Percentiles rank a stretch among this genome's conserved stretches.
Evolutionary conservation across 768 basidiomycete species (phyloP).

Genomic region (Pholiota conissans): DNA sequence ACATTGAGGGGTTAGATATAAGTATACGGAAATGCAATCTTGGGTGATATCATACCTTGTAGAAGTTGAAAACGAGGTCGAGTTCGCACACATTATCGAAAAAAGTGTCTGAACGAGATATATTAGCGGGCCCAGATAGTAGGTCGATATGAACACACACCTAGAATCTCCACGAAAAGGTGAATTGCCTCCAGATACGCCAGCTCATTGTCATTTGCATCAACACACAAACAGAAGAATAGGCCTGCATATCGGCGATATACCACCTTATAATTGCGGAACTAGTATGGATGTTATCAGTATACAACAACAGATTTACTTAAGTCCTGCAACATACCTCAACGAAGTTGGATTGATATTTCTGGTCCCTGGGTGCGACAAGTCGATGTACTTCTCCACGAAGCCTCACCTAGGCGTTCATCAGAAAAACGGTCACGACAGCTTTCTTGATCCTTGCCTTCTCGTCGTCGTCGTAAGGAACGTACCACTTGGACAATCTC

Average conservation of each 20-base stretch:
- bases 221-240: constrained; percentile 97
- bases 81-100: constrained; percentile 99
- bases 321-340: constrained; percentile 87
- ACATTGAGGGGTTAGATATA: not conserved
- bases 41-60: constrained; percentile 50
- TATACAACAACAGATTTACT: too few relatives aligned
- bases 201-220: constrained; percentile 97
- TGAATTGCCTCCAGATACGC: constrained; percentile 98
- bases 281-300: constrained; percentile 47
- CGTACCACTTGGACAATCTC: constrained; percentile 96
- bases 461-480: constrained; percentile 98
- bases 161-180: constrained; percentile 95
- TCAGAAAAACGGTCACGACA: not conserved
- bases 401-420: constrained; percentile 70
- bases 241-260: constrained; percentile 97
- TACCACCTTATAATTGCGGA: constrained; percentile 96
- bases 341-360: constrained; percentile 98
- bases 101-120: constrained; percentile 72
- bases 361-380: constrained; percentile 96
- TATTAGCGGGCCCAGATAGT: not conserved
- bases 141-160: constrained; percentile 43
- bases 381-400: constrained; percentile 96
- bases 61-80: constrained; percentile 98
- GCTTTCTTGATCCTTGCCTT: constrained; percentile 58
- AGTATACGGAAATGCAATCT: not conserved